Evolutionary conservation across 129 eudicot genomes (phyloP).

Genomic region (Calendula officinalis): DNA sequence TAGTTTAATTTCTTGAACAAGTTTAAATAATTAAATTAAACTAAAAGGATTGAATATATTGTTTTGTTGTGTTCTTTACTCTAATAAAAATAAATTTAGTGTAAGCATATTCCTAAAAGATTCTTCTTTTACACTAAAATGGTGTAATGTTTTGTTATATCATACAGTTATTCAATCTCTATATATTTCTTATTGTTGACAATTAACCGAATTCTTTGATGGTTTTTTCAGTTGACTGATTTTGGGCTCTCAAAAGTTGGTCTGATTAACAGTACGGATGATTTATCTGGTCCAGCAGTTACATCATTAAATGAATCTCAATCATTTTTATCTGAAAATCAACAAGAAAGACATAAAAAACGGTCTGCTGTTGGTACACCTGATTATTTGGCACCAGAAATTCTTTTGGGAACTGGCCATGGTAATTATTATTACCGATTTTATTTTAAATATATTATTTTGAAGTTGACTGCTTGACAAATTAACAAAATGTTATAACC

Average conservation of each 20-base stretch:
- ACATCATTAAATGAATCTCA: conserved; percentile 75
- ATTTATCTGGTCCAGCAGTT: conserved; percentile 96
- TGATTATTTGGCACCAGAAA: conserved; percentile 99
- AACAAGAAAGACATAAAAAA: conserved; percentile 83
- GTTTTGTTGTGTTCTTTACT: no score
- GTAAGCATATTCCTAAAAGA: no score
- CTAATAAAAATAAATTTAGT: no score
- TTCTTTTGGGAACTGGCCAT: conserved; percentile 99
- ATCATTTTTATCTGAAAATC: conserved; percentile 63
- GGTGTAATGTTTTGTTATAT: no score
- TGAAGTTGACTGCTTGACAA: background rate
- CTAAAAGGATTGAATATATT: no score
- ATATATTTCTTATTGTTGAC: conserved; percentile 21
- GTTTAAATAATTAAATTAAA: no score
- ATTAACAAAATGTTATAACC: background rate
- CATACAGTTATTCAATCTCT: conserved; percentile 5
- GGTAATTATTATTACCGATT: conserved; percentile 45
- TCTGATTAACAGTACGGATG: conserved; percentile 95
- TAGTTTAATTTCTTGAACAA: no score
- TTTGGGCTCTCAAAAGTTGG: conserved; percentile 99
- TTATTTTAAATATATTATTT: background rate
- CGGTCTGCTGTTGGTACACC: conserved; percentile 99
- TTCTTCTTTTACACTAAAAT: no score
- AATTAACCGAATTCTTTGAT: background rate
- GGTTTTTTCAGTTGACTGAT: conserved; percentile 81